Base-by-base conservation (phyloP, 1,284 basidiomycete genomes). In the Ganoderma lingzhi region DNA sequence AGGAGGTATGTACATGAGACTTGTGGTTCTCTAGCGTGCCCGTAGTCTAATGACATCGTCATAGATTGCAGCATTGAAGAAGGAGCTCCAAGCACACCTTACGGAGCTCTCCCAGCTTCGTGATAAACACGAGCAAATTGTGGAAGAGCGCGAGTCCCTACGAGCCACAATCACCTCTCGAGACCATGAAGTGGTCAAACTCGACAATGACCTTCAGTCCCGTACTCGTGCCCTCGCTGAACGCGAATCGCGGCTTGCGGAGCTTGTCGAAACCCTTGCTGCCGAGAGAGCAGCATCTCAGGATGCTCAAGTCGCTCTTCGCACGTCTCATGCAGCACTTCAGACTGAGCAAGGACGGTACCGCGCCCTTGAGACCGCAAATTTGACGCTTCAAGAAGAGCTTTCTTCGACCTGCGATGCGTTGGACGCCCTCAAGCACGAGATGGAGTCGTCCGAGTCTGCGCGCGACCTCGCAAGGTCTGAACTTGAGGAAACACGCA, bases 111-210 rank as follows among this genome's bases (percentile, higher is more conserved):
- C 62, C 1, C 45, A 41, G 10, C 55, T 74, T 53, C 69, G 66
- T 30, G 70, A 66, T 19, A 68, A 66, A 35, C 70, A 68, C 51
- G 55, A 61, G 9, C 55, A 45, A 28, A 41, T 73, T n/a, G 37
- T 67, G 60, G 62, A 62, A 28, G 70, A 74, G 55, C 62, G 66
- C 39, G 65, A 56, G 48, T 65, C 64, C n/a, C 62, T 74, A 6
- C 59, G 55, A n/a, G 39, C 35, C 12, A 55, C 55, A 6, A 23
- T 74, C 48, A 53, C 64, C 37, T 64, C 68, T 32, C 68, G 67
- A 28, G 67, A 74, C 53, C 48, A 41, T 42, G 62, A 59, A 9
- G 17, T 74, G 19, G 45, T 35, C 14, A 19, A 39, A 10, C 59
- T 74, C 14, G 42, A 71, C 28, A 32, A 66, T 5, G 65, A 72